Evolutionary conservation across 257 asterid genomes (phyloP).

Genomic region (Solanum neorickii): DNA sequence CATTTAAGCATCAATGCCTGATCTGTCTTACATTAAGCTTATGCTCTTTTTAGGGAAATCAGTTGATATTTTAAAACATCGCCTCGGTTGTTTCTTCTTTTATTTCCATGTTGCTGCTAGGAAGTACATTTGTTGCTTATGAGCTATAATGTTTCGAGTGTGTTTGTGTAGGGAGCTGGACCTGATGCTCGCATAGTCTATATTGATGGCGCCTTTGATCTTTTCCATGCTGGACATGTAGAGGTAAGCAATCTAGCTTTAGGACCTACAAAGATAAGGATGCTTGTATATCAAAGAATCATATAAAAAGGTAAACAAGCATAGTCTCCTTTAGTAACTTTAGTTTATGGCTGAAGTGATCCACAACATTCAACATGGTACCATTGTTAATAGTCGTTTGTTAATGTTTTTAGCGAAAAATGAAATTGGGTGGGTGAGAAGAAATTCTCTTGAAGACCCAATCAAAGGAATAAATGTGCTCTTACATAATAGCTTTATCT

Average conservation of each 20-base stretch:
- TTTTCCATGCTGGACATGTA: slow-evolving; percentile 99
- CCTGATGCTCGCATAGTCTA: slow-evolving; percentile 93
- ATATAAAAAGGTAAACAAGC: background rate
- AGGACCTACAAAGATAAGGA: background rate
- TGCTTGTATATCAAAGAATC: background rate
- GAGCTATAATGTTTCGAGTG: slow-evolving; percentile 1
- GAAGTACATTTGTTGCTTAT: slow-evolving; percentile 4
- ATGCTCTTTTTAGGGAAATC: background rate
- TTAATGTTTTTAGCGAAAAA: background rate
- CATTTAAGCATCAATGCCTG: background rate
- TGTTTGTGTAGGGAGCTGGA: slow-evolving; percentile 60
- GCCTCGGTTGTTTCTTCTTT: background rate
- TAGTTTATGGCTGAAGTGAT: background rate
- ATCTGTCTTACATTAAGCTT: background rate
- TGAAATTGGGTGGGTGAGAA: background rate
- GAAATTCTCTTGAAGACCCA: background rate
- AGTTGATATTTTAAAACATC: background rate
- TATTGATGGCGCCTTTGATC: slow-evolving; percentile 99
- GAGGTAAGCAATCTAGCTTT: slow-evolving; percentile 25
- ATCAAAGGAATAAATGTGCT: background rate
- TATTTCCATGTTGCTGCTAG: slow-evolving; percentile 1
- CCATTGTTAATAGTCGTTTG: background rate
- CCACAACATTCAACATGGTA: background rate
- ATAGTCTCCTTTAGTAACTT: background rate
- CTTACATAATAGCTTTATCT: background rate